Conservation (phyloP, 108 stramenopile species). For the Licmophora abbreviata region DNA sequence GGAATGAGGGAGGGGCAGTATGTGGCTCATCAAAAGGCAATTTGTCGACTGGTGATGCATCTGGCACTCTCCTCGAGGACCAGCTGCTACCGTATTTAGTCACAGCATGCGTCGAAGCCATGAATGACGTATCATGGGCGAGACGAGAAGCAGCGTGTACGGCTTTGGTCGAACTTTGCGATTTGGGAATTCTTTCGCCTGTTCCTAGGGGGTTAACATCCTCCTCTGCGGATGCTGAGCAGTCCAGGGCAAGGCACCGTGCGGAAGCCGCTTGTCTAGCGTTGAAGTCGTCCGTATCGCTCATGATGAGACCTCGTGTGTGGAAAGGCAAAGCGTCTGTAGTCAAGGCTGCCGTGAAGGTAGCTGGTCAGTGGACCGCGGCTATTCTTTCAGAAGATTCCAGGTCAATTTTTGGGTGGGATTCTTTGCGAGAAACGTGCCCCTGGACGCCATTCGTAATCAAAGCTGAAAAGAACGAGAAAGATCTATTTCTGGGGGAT, state of each 20-base stretch:
- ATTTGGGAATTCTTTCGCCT: slow-evolving; percentile 54
- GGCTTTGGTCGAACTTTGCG: slow-evolving; percentile 42
- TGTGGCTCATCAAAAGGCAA: slow-evolving; percentile 14
- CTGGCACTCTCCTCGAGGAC: slow-evolving; percentile 57
- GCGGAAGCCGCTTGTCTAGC: slow-evolving; percentile 31
- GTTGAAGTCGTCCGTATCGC: slow-evolving; percentile 32
- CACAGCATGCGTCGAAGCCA: slow-evolving; percentile 31
- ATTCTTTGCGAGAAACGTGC: slow-evolving; percentile 2
- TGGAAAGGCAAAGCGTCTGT: slow-evolving; percentile 71
- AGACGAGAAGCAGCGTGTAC: slow-evolving; percentile 47
- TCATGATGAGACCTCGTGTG: slow-evolving; percentile 42
- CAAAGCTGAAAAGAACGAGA: slow-evolving; percentile 4
- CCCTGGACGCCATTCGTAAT: slow-evolving; percentile 24
- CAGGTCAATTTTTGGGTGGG: slow-evolving; percentile 10
- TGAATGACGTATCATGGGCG: slow-evolving; percentile 61
- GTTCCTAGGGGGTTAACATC: slow-evolving; percentile 15
- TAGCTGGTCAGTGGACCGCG: slow-evolving; percentile 29
- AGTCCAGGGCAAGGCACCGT: slow-evolving; percentile 28
- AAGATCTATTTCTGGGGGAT: slow-evolving; percentile 55
- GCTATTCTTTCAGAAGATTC: background rate
- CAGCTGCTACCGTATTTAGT: slow-evolving; percentile 42
- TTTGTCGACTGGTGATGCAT: slow-evolving; percentile 13
- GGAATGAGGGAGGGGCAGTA: slow-evolving; percentile 80
- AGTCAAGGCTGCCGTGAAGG: slow-evolving; percentile 22
- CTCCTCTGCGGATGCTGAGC: background rate